Evolutionary conservation across 805 yeast genomes (phyloP), one percentile per base, ranked within the genome.

Genomic region (Spathaspora girioi): DNA sequence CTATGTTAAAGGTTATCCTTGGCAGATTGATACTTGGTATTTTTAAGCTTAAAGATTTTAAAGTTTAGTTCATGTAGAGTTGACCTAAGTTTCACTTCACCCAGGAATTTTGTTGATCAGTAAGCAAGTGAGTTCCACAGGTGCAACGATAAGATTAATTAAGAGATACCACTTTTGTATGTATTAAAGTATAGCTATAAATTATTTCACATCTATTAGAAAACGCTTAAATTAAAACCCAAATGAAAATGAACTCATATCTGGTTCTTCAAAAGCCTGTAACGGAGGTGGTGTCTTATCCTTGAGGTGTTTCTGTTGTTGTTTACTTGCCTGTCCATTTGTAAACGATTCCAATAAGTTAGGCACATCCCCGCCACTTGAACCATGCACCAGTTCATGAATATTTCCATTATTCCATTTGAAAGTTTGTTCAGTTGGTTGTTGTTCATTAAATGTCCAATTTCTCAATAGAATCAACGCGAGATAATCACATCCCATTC

Each of bases 401-500:
- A 35, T 35, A 6, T 35, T 35, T 11, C 14, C 9, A 11, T 15
- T 35, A n/a, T 53, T 40, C 46, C 49, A 18, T 27, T 45, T 14
- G 20, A 43, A 17, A 4, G 27, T 43, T 15, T 35, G 38, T 45
- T 55, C 59, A 26, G 26, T 23, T 23, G 47, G 54, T 38, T n/a
- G n/a, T n/a, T n/a, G n/a, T n/a, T 57, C 54, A 40, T 57, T 50
- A 61, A 90, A 91, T 29, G 69, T 69, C 97, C 97, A 92, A 53
- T 80, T 81, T 46, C 73, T 74, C 1, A 86, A 71, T 45, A 91
- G 64, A 48, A 82, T 77, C 20, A 88, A 62, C 0, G 91, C 83
- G 42, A 93, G 65, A 53, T 83, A 80, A 59, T 92, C 96, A 68
- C 98, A 92, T 0, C 98, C 98, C 97, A 92, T 89, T 51, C 96